Conservation (phyloP, 108 stramenopile species). For the Pseudonitzschia pungens region DNA sequence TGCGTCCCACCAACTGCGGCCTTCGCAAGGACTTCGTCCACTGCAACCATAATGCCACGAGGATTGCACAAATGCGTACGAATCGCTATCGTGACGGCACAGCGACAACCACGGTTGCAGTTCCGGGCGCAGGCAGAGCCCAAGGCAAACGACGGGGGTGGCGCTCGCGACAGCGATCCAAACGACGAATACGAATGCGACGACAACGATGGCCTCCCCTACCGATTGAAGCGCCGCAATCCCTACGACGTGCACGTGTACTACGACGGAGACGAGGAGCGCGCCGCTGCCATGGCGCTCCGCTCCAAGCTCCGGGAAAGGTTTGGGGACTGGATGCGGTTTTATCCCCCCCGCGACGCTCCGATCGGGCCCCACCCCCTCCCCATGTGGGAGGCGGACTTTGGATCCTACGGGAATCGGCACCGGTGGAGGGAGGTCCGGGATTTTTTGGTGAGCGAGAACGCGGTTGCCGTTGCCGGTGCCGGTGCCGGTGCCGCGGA, state of each 20-base stretch:
- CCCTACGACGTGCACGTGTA: conserved; percentile 30
- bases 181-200: no score
- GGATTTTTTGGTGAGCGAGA: conserved; percentile 2
- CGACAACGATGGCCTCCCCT: not conserved
- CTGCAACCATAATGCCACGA: no score
- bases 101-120: no score
- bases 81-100: no score
- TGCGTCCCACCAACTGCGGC: no score
- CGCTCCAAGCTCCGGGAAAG: not conserved
- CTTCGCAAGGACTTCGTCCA: no score
- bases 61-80: no score
- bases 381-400: conserved; percentile 35
- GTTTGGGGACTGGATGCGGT: conserved; percentile 23
- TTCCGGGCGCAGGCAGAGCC: no score
- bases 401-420: conserved; percentile 23
- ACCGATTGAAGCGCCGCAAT: conserved; percentile 17
- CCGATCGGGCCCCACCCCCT: conserved; percentile 29
- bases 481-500: no score
- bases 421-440: not conserved
- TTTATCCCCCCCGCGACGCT: conserved; percentile 8
- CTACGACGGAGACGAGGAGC: conserved; percentile 6
- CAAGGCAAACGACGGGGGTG: no score
- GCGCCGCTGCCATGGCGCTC: conserved; percentile 7
- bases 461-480: no score
- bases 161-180: no score